Evolutionary conservation across 345 rosid genomes (phyloP).

Genomic region (Linum usitatissimum): DNA sequence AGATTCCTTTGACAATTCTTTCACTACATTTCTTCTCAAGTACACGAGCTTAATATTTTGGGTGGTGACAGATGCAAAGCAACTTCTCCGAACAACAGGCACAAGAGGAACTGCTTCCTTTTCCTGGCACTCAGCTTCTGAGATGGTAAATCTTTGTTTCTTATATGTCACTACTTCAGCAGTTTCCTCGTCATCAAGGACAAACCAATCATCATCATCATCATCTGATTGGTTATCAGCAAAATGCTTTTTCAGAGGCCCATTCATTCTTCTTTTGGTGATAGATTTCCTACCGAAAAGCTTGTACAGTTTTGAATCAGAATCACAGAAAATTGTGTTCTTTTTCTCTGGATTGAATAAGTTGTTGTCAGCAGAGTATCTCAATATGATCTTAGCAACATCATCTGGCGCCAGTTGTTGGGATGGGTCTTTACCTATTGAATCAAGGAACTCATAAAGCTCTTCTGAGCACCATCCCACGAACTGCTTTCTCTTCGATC

Average conservation of each 20-base stretch:
- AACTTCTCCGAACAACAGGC: slow-evolving; percentile 15
- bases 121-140: slow-evolving; percentile 10
- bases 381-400: slow-evolving; percentile 19
- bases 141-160: slow-evolving; percentile 11
- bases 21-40: slow-evolving; percentile 36
- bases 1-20: slow-evolving; percentile 33
- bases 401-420: slow-evolving; percentile 26
- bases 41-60: slow-evolving; percentile 41
- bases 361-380: slow-evolving; percentile 27
- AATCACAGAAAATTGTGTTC: slow-evolving; percentile 35
- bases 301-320: slow-evolving; percentile 30
- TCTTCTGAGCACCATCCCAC: slow-evolving; percentile 44
- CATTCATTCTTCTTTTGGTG: slow-evolving; percentile 21
- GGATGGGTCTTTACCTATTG: slow-evolving; percentile 30
- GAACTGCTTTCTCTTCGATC: slow-evolving; percentile 23
- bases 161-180: slow-evolving; percentile 1
- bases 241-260: slow-evolving; percentile 30
- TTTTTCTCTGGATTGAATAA: slow-evolving; percentile 30
- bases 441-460: slow-evolving; percentile 31
- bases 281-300: slow-evolving; percentile 35
- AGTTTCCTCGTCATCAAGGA: slow-evolving; percentile 2
- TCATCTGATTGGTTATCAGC: slow-evolving; percentile 27
- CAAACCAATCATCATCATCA: slow-evolving; percentile 7
- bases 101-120: slow-evolving; percentile 16
- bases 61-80: slow-evolving; percentile 32